Evolutionary conservation across 371 early-diverging fungal species (phyloP).

Genomic region (Actinomortierella wolfii): DNA sequence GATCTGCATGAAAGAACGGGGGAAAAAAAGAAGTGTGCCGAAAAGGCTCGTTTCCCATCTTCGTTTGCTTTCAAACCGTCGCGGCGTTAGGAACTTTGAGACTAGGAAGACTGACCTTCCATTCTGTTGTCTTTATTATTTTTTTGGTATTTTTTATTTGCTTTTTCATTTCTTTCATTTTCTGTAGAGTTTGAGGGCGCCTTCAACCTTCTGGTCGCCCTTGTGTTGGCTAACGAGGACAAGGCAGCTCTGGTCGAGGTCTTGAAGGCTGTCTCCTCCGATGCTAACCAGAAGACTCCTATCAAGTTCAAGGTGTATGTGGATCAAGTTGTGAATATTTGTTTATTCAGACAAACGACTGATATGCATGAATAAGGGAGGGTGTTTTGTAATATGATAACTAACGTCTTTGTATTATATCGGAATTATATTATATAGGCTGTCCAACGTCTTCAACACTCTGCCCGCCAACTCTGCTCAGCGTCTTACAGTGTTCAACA

Average conservation of each 20-base stretch:
- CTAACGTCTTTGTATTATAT: constrained; percentile 6
- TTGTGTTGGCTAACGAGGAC: constrained; percentile 39
- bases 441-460: constrained; percentile 84
- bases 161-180: constrained; percentile 5
- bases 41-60: not conserved
- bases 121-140: constrained; percentile 9
- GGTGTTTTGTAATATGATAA: constrained; percentile 70
- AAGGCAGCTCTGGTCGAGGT: constrained; percentile 22
- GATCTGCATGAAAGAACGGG: not conserved
- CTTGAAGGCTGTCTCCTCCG: constrained; percentile 23
- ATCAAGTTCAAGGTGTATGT: constrained; percentile 48
- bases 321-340: constrained; percentile 14
- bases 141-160: constrained; percentile 1
- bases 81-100: no score
- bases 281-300: constrained; percentile 44
- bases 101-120: constrained; percentile 7
- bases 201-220: constrained; percentile 74
- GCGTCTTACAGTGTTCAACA: constrained; percentile 74
- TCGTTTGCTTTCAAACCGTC: not conserved
- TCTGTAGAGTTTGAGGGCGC: constrained; percentile 73
- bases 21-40: not conserved
- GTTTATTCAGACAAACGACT: constrained; percentile 9
- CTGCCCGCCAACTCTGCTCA: constrained; percentile 66
- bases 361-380: constrained; percentile 51
- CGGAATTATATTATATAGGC: constrained; percentile 50